phyloP scores from a whole-genome alignment of 805 yeast species.

The Kuraishia borneana region DNA sequence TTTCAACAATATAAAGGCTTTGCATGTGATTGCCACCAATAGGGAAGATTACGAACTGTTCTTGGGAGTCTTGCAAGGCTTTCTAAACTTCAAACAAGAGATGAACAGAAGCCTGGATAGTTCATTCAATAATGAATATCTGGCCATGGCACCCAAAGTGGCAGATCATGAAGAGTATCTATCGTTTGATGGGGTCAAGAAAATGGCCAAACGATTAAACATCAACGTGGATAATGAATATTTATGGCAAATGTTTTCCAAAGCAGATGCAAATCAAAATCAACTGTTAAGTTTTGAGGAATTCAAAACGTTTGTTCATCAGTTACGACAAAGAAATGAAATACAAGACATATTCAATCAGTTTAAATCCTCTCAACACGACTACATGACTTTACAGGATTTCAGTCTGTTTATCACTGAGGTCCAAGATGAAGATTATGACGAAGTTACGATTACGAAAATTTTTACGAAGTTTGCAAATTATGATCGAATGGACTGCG shows the following conservation, averaged over 20 bases:
- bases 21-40: constrained; percentile 64
- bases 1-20: constrained; percentile 55
- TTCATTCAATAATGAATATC: constrained; percentile 22
- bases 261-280: constrained; percentile 36
- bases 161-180: constrained; percentile 14
- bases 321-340: constrained; percentile 58
- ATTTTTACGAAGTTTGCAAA: constrained; percentile 26
- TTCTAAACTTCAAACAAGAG: constrained; percentile 47
- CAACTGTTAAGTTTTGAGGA: constrained; percentile 56
- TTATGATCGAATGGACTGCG: constrained; percentile 9
- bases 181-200: constrained; percentile 56
- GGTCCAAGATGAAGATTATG: constrained; percentile 34
- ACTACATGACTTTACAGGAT: constrained; percentile 8
- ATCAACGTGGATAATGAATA: constrained; percentile 53
- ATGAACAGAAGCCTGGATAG: constrained; percentile 52
- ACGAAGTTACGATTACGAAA: constrained; percentile 14
- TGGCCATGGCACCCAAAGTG: constrained; percentile 26
- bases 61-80: constrained; percentile 38
- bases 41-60: constrained; percentile 42
- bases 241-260: constrained; percentile 37
- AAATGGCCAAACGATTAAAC: constrained; percentile 55
- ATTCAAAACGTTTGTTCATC: constrained; percentile 64
- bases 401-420: constrained; percentile 33
- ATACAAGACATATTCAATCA: constrained; percentile 36
- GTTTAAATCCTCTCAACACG: constrained; percentile 1